These are phyloP conservation scores for Diaporthe velutina DNA, from an alignment of 2,329 filamentous ascomycete genomes.

Conservation along the genomic window DNA sequence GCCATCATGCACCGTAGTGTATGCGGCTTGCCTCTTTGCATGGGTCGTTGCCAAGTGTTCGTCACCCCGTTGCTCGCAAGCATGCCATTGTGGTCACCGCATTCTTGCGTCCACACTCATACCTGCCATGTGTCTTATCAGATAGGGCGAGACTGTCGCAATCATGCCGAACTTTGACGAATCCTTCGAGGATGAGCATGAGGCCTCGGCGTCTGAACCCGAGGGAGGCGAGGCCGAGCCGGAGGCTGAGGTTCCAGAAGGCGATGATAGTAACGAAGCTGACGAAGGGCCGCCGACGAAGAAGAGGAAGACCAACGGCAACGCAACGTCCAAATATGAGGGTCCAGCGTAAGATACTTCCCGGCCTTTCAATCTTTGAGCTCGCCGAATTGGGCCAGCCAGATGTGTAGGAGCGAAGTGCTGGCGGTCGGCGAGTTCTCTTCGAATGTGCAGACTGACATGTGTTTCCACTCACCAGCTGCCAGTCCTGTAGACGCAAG, in stretches of 20 bases:
- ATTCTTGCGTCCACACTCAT: not conserved
- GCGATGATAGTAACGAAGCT: constrained; percentile 4
- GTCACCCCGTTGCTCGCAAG: not conserved
- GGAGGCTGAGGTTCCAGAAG: not conserved
- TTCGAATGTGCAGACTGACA: not conserved
- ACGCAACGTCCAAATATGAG: not conserved
- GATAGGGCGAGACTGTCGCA: not conserved
- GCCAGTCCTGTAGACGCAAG: constrained; percentile 58
- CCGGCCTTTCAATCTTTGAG: no score
- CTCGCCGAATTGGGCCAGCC: not conserved
- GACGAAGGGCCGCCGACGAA: not conserved
- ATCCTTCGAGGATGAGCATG: not conserved
- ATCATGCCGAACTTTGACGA: not conserved
- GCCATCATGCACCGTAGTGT: not conserved
- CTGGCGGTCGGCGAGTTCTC: not conserved
- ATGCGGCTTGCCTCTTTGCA: not conserved
- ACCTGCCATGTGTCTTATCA: not conserved
- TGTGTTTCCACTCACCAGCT: constrained; percentile 39
- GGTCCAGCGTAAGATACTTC: not conserved
- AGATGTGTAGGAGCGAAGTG: not conserved
- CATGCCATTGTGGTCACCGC: not conserved
- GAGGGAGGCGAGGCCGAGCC: not conserved
- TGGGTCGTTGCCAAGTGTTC: not conserved
- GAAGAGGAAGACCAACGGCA: constrained; percentile 5
- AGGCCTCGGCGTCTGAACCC: constrained; percentile 7